phyloP scores from a whole-genome alignment of 2,329 filamentous ascomycete genomes.

The Diplodia scrobiculata region DNA sequence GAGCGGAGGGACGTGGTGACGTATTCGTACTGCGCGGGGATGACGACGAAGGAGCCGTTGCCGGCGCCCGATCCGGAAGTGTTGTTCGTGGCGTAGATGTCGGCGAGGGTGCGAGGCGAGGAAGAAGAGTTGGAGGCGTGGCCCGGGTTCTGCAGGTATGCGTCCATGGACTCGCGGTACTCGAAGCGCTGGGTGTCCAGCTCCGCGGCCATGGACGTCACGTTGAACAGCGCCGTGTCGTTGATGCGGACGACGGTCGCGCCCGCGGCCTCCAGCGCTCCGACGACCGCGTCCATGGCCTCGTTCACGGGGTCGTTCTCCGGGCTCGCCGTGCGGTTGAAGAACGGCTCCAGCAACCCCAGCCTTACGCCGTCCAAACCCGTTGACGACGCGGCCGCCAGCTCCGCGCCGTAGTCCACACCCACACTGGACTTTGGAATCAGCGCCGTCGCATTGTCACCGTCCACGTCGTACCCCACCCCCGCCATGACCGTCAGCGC shows the following conservation, averaged over 20 bases:
- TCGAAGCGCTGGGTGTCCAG: constrained; percentile 65
- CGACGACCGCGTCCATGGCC: constrained; percentile 54
- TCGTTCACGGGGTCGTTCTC: constrained; percentile 62
- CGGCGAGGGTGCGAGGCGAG: constrained; percentile 48
- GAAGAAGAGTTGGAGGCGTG: constrained; percentile 35
- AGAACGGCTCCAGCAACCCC: constrained; percentile 59
- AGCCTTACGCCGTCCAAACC: constrained; percentile 49
- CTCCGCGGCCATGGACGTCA: constrained; percentile 49
- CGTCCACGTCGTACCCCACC: constrained; percentile 50
- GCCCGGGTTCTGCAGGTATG: constrained; percentile 51
- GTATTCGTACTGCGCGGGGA: constrained; percentile 61
- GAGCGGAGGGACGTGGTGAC: constrained; percentile 55
- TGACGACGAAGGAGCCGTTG: constrained; percentile 58
- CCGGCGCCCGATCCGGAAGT: constrained; percentile 37
- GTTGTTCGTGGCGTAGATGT: constrained; percentile 51
- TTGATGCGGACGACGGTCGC: constrained; percentile 56
- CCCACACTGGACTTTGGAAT: constrained; percentile 48
- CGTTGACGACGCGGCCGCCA: constrained; percentile 37
- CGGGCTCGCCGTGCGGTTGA: constrained; percentile 54
- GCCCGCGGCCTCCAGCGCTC: constrained; percentile 51
- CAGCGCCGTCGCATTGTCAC: constrained; percentile 53
- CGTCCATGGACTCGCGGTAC: constrained; percentile 58
- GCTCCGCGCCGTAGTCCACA: constrained; percentile 52
- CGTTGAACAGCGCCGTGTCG: constrained; percentile 54
- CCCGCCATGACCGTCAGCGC: constrained; percentile 58